Evolutionary conservation across 108 stramenopile species (phyloP).

Genomic region (Skeletonema potamos): DNA sequence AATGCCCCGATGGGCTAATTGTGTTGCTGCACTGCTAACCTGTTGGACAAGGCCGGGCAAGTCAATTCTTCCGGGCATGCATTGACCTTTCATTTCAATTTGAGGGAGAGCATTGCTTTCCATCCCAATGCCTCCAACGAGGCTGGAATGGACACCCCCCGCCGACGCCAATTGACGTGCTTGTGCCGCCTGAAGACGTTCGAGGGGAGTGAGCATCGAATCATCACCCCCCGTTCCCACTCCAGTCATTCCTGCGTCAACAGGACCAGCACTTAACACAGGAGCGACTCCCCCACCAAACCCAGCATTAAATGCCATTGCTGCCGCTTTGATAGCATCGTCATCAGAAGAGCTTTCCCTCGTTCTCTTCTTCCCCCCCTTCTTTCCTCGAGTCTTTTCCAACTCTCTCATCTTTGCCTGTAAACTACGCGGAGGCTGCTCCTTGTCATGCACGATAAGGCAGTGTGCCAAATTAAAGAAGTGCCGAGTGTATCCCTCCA

Average conservation of each 20-base stretch:
- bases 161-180: constrained; percentile 57
- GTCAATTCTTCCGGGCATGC: constrained; percentile 72
- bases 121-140: neutral
- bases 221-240: neutral
- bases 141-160: constrained; percentile 51
- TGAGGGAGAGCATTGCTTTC: constrained; percentile 23
- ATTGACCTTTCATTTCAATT: constrained; percentile 72
- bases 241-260: neutral
- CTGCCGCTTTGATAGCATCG: constrained; percentile 33
- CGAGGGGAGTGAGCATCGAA: constrained; percentile 24
- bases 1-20: constrained; percentile 76
- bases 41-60: constrained; percentile 67
- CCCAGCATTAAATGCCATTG: constrained; percentile 32
- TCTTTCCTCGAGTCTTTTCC: constrained; percentile 73
- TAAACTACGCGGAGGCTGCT: constrained; percentile 82
- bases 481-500: constrained; percentile 91
- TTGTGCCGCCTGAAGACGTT: constrained; percentile 73
- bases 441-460: constrained; percentile 81
- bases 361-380: constrained; percentile 56
- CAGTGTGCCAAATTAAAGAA: constrained; percentile 86
- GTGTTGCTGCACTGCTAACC: constrained; percentile 70
- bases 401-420: constrained; percentile 78
- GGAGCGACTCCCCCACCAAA: constrained; percentile 21
- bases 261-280: constrained; percentile 3
- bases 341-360: constrained; percentile 21